Evolutionary conservation across 1,284 basidiomycete genomes (phyloP).

Genomic region (Ceraceosorus guamensis): DNA sequence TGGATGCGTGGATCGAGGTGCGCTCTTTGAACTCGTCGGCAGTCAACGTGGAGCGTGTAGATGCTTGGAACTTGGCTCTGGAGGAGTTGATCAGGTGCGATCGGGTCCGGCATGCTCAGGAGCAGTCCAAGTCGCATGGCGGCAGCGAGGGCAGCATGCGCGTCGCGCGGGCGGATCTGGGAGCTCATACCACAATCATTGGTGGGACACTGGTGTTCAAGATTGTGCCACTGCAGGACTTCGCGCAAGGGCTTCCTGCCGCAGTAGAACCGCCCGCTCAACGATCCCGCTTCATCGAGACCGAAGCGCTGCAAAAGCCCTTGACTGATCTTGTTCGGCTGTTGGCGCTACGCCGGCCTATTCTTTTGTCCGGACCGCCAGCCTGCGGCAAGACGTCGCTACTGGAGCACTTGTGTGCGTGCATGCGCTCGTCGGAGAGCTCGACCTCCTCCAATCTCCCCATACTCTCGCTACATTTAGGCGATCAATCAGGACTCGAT

Average conservation of each 20-base stretch:
- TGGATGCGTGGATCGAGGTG: background rate
- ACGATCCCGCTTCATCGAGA: conserved; percentile 54
- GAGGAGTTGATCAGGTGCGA: conserved; percentile 9
- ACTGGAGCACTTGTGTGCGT: conserved; percentile 63
- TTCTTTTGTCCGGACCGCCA: conserved; percentile 75
- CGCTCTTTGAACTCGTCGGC: background rate
- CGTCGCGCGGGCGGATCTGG: background rate
- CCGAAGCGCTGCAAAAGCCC: conserved; percentile 51
- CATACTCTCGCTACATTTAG: conserved; percentile 79
- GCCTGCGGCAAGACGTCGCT: conserved; percentile 85
- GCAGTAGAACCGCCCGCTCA: background rate
- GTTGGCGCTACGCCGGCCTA: conserved; percentile 65
- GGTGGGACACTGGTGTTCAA: conserved; percentile 29
- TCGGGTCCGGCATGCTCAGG: background rate
- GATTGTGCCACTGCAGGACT: conserved; percentile 4
- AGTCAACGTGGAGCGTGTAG: conserved; percentile 9
- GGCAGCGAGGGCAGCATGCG: background rate
- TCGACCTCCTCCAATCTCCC: conserved; percentile 54
- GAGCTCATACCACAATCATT: conserved; percentile 12
- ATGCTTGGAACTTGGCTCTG: conserved; percentile 24
- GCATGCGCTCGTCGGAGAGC: conserved; percentile 54
- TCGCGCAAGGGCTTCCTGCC: background rate
- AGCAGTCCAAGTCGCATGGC: background rate
- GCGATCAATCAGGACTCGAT: conserved; percentile 58
- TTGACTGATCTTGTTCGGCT: conserved; percentile 63